Percentiles rank a stretch among this genome's conserved stretches.
These are phyloP conservation scores for Leccinum longicurvipes DNA, from an alignment of 768 basidiomycete genomes.

Conservation along the genomic window DNA sequence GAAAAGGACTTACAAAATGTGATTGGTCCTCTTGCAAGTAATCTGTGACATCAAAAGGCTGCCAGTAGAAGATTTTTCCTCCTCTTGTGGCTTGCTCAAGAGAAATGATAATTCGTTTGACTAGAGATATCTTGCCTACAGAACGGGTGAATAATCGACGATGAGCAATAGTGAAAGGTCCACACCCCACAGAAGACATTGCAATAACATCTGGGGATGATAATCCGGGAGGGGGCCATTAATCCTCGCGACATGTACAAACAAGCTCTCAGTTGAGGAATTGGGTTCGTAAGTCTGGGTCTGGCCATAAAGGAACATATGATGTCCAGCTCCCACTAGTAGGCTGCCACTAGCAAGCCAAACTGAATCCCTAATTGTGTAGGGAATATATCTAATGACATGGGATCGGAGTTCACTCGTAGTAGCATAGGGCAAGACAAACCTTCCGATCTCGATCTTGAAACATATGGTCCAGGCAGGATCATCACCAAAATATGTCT, in stretches of 20 bases:
- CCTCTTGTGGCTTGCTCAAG: slow-evolving; percentile 42
- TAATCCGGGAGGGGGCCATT: slow-evolving; percentile 90
- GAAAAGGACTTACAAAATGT: slow-evolving; percentile 18
- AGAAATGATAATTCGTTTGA: slow-evolving; percentile 75
- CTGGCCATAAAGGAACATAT: slow-evolving; percentile 77
- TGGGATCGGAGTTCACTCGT: neutral
- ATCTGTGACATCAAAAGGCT: slow-evolving; percentile 54
- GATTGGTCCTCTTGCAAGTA: slow-evolving; percentile 24
- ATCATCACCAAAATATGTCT: slow-evolving; percentile 84
- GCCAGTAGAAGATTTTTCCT: slow-evolving; percentile 34
- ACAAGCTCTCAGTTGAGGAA: slow-evolving; percentile 49
- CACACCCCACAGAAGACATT: slow-evolving; percentile 91
- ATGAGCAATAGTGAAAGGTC: slow-evolving; percentile 1
- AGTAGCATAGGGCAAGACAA: slow-evolving; percentile 23
- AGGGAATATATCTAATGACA: slow-evolving; percentile 60
- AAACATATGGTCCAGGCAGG: slow-evolving; percentile 76
- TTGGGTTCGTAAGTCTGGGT: slow-evolving; percentile 20
- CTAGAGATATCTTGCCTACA: slow-evolving; percentile 78
- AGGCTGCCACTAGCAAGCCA: slow-evolving; percentile 86
- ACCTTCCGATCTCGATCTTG: slow-evolving; percentile 69
- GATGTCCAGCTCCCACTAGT: slow-evolving; percentile 77
- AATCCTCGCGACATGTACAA: slow-evolving; percentile 75
- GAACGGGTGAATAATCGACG: slow-evolving; percentile 2
- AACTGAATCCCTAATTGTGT: slow-evolving; percentile 83
- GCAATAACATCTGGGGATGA: slow-evolving; percentile 89